These are phyloP conservation scores for Lactarius pseudohatsudake DNA, from an alignment of 768 basidiomycete genomes.

Conservation along the genomic window DNA sequence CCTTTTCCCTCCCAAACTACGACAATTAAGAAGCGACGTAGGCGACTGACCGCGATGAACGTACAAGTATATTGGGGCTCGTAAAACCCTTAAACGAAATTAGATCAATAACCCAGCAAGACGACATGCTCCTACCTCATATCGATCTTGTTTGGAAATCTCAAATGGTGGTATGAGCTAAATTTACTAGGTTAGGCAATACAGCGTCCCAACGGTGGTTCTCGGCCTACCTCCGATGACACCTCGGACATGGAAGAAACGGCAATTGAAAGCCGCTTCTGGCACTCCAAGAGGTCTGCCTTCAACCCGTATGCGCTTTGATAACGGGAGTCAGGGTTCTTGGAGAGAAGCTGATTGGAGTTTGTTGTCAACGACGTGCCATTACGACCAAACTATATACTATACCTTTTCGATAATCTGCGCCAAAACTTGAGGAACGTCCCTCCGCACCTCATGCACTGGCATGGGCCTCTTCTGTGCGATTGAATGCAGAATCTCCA, in stretches of 20 bases:
- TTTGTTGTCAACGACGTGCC: slow-evolving; percentile 10
- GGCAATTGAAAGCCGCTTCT: slow-evolving; percentile 57
- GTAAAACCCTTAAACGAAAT: slow-evolving; percentile 58
- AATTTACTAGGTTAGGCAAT: slow-evolving; percentile 19
- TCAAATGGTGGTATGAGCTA: slow-evolving; percentile 70
- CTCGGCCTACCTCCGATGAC: slow-evolving; percentile 49
- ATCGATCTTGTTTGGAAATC: slow-evolving; percentile 63
- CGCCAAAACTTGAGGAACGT: slow-evolving; percentile 70
- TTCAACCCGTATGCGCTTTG: slow-evolving; percentile 72
- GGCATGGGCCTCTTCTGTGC: slow-evolving; percentile 74
- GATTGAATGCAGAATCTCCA: slow-evolving; percentile 68
- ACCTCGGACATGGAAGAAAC: slow-evolving; percentile 58
- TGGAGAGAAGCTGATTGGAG: slow-evolving; percentile 53
- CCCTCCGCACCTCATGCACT: slow-evolving; percentile 70
- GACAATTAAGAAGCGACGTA: slow-evolving; percentile 3
- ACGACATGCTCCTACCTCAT: slow-evolving; percentile 46
- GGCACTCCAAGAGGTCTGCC: slow-evolving; percentile 66
- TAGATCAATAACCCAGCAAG: not conserved
- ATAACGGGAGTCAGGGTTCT: slow-evolving; percentile 67
- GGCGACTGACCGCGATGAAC: slow-evolving; percentile 18
- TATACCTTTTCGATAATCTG: slow-evolving; percentile 66
- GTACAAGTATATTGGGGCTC: slow-evolving; percentile 62
- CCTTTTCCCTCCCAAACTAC: slow-evolving; percentile 70
- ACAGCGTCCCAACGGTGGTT: slow-evolving; percentile 3
- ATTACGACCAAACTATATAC: not conserved